These are phyloP conservation scores for Paraurostyla sp. DNA, from an alignment of 73 alveolate species.

Conservation along the genomic window DNA sequence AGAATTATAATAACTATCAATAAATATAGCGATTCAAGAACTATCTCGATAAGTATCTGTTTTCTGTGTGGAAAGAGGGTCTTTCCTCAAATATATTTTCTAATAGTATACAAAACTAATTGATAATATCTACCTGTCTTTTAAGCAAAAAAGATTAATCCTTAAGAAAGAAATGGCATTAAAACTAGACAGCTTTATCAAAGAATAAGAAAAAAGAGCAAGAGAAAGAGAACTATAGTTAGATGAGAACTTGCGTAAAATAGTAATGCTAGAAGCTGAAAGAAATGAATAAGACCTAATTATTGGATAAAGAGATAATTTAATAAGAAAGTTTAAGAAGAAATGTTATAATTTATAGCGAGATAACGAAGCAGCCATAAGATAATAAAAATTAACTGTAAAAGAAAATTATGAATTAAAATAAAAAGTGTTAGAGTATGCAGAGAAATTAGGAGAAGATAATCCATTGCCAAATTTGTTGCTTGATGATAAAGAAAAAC, in stretches of 20 bases:
- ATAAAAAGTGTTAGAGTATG: background rate
- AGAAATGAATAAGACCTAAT: background rate
- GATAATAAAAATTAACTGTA: background rate
- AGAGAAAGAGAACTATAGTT: background rate
- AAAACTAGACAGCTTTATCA: background rate
- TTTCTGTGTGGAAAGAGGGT: slow-evolving; percentile 68
- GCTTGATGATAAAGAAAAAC: slow-evolving; percentile 6
- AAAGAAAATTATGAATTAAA: slow-evolving; percentile 10
- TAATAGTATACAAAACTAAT: slow-evolving; percentile 16
- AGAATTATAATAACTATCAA: background rate
- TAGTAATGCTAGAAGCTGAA: background rate
- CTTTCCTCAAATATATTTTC: slow-evolving; percentile 29
- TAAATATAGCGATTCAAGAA: slow-evolving; percentile 46
- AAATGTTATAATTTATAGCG: background rate
- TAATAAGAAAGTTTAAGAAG: slow-evolving; percentile 11
- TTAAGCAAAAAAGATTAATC: background rate
- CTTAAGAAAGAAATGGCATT: background rate
- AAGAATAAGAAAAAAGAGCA: background rate
- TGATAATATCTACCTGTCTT: background rate
- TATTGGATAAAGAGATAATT: background rate
- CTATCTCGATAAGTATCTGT: slow-evolving; percentile 58
- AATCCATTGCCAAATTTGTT: background rate
- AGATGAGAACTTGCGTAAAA: background rate
- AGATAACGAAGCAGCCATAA: background rate
- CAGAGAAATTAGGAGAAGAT: slow-evolving; percentile 37